Evolutionary conservation across 768 basidiomycete genomes (phyloP), one percentile per base, ranked within the genome.

Genomic region (Coprinopsis marcescibilis): DNA sequence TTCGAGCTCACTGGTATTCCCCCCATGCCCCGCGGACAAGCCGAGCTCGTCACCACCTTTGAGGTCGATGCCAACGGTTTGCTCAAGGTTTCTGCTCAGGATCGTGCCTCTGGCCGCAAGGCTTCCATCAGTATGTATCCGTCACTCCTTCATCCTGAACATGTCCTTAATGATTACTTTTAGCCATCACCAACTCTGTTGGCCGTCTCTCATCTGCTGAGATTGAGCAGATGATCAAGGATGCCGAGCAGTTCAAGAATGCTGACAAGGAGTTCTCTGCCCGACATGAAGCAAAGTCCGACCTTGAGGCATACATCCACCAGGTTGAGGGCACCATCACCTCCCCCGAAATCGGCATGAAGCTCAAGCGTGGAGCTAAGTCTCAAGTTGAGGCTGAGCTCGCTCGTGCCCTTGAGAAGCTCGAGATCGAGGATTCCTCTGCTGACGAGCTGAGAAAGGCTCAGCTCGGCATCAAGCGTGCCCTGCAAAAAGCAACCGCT

Each of bases 211-310:
- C 95, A 39, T 81, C 86, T 44, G 89, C 85, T 57, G 96, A 99
- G 78, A 99, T 99, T 54, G 94, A 97, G 62, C 94, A 98, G 72
- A 98, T 98, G 96, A 96, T 98, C 77, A 93, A 94, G 78, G 95
- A 98, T 63, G 91, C 96, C 45, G 95, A 98, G 69, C 90, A 93
- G 68, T 96, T 80, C 81, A 94, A 93, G 77, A 80, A 83, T 64
- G 90, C 87, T 21, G 89, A 92, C 79, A 96, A 93, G 76, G 96
- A 98, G 66, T 98, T 95, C 81, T 89, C 91, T 53, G 85, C 94
- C 46, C 89, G 89, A 55, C 96, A 99, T 65, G 94, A 98, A 71
- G 93, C 96, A 53, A 96, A 94, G 70, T 89, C 93, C 39, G 94
- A 97, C 69, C 86, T 98, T 52, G 96, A 99, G 75, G 83, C 91